Percentiles rank a stretch among this genome's conserved stretches.
Conservation (phyloP, 768 basidiomycete species). For the Auriculariales sp. region DNA sequence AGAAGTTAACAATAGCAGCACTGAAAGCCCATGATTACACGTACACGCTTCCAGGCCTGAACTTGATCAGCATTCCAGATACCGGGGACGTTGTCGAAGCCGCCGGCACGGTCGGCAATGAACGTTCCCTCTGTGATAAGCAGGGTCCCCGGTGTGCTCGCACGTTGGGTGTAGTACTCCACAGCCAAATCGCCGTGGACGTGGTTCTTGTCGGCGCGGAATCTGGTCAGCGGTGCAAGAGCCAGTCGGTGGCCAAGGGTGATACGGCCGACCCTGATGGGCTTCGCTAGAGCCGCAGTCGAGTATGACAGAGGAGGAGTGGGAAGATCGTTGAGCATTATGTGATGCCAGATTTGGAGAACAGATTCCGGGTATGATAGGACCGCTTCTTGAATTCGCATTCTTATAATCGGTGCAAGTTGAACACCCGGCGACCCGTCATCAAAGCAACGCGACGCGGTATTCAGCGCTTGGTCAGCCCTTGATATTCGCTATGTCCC, state of each 20-base stretch:
- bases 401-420: too few relatives aligned
- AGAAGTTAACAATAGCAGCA: background rate
- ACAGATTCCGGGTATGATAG: too few relatives aligned
- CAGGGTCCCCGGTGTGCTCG: conserved; percentile 32
- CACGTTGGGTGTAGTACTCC: conserved; percentile 29
- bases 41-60: conserved; percentile 36
- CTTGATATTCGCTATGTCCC: too few relatives aligned
- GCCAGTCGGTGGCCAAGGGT: conserved; percentile 11
- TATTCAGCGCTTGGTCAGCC: too few relatives aligned
- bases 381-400: too few relatives aligned
- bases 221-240: conserved; percentile 12
- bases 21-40: too few relatives aligned
- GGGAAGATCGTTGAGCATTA: too few relatives aligned
- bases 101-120: conserved; percentile 14
- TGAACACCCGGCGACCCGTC: too few relatives aligned
- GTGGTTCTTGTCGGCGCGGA: conserved; percentile 9
- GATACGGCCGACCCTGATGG: conserved; percentile 9
- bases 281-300: conserved; percentile 10
- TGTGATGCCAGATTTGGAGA: too few relatives aligned
- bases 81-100: conserved; percentile 34
- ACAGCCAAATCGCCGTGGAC: conserved; percentile 8
- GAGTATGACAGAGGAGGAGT: too few relatives aligned
- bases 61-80: conserved; percentile 51
- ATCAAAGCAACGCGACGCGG: too few relatives aligned
- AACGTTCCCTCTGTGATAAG: conserved; percentile 39